Conservation (phyloP, 768 basidiomycete species). For the Candolleomyces eurysporus region DNA sequence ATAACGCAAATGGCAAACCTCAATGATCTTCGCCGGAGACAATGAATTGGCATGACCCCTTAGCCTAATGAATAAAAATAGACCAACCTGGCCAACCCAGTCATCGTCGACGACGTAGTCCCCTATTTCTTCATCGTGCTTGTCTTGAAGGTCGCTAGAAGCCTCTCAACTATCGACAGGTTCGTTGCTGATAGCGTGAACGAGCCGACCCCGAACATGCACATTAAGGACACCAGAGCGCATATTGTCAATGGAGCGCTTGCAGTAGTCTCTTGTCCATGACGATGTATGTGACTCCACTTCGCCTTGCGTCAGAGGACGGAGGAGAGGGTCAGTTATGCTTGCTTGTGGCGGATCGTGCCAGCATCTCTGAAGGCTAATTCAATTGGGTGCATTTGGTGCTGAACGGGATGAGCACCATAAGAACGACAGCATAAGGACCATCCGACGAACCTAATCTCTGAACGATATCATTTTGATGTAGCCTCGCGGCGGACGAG, state of each 20-base stretch:
- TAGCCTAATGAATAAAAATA: background rate
- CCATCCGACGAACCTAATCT: slow-evolving; percentile 32
- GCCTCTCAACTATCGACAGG: slow-evolving; percentile 62
- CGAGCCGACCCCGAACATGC: slow-evolving; percentile 62
- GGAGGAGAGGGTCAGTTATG: slow-evolving; percentile 64
- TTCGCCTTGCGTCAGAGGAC: slow-evolving; percentile 74
- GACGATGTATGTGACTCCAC: slow-evolving; percentile 75
- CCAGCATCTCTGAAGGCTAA: slow-evolving; percentile 70
- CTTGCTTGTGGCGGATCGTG: slow-evolving; percentile 59
- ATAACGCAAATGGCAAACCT: slow-evolving; percentile 44
- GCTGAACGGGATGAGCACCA: slow-evolving; percentile 23
- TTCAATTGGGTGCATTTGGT: slow-evolving; percentile 1
- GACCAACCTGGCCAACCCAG: slow-evolving; percentile 85
- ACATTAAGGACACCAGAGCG: slow-evolving; percentile 69
- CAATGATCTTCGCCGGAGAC: slow-evolving; percentile 53
- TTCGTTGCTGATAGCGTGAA: slow-evolving; percentile 70
- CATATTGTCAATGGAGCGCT: slow-evolving; percentile 71
- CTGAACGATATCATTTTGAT: slow-evolving; percentile 66
- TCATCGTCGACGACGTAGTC: slow-evolving; percentile 81
- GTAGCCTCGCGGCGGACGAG: slow-evolving; percentile 17
- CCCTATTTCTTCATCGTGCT: slow-evolving; percentile 64
- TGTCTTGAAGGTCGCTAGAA: slow-evolving; percentile 53
- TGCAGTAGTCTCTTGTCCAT: slow-evolving; percentile 86
- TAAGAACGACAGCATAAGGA: slow-evolving; percentile 64
- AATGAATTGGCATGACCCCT: slow-evolving; percentile 10